Evolutionary conservation across 1,284 basidiomycete genomes (phyloP).

Genomic region (Cutaneotrichosporon mucoides): DNA sequence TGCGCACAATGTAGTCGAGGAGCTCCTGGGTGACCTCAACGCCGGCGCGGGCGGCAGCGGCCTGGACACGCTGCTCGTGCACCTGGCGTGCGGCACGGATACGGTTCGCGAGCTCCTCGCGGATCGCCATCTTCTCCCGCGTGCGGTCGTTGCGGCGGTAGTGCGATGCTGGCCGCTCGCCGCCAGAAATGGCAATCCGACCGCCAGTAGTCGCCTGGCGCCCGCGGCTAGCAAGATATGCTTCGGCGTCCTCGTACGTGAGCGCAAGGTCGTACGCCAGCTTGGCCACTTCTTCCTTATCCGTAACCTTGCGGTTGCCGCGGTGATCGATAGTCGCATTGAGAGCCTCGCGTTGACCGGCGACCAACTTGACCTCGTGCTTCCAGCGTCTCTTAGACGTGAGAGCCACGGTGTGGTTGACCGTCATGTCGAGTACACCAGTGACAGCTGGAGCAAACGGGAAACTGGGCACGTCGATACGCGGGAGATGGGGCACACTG

Average conservation of each 20-base stretch:
- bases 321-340: slow-evolving; percentile 22
- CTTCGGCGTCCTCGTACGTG: slow-evolving; percentile 18
- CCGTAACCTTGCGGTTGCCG: slow-evolving; percentile 14
- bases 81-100: slow-evolving; percentile 21
- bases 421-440: slow-evolving; percentile 19
- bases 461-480: slow-evolving; percentile 14
- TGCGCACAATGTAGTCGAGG: slow-evolving; percentile 22
- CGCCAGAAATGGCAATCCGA: neutral
- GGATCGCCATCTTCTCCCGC: slow-evolving; percentile 9
- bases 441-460: slow-evolving; percentile 18
- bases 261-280: slow-evolving; percentile 37
- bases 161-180: too few relatives aligned
- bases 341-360: slow-evolving; percentile 30
- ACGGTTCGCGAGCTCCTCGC: slow-evolving; percentile 29
- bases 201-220: neutral
- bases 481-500: slow-evolving; percentile 7
- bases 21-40: slow-evolving; percentile 23
- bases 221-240: slow-evolving; percentile 42
- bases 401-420: slow-evolving; percentile 21
- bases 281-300: slow-evolving; percentile 20
- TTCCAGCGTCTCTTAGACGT: slow-evolving; percentile 28
- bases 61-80: slow-evolving; percentile 31
- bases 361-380: slow-evolving; percentile 20
- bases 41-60: slow-evolving; percentile 18
- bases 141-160: neutral